These are phyloP conservation scores for Candida mesenterica DNA, from an alignment of 1,139 yeast genomes.

Conservation along the genomic window DNA sequence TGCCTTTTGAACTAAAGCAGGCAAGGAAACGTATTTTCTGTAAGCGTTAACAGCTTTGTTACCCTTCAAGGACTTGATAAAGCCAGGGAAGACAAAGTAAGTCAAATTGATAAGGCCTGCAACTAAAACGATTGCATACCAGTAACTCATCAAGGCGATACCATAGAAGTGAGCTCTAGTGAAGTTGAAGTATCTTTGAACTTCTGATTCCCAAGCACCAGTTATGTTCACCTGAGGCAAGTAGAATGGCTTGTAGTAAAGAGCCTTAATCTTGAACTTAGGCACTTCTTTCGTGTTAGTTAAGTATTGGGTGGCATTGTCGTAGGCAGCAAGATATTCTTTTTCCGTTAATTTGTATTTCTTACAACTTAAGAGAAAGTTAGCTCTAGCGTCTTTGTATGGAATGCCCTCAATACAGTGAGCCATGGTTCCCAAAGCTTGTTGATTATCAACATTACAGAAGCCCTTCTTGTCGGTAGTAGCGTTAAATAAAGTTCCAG, in stretches of 20 bases:
- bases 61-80: constrained; percentile 29
- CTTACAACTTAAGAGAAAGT: constrained; percentile 25
- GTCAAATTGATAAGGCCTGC: constrained; percentile 42
- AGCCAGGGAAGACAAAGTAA: constrained; percentile 34
- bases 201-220: constrained; percentile 38
- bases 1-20: constrained; percentile 43
- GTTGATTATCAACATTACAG: constrained; percentile 34
- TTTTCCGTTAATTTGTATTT: constrained; percentile 26
- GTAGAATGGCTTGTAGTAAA: constrained; percentile 32
- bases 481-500: constrained; percentile 12
- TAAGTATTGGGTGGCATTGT: constrained; percentile 37
- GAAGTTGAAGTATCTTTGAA: constrained; percentile 39
- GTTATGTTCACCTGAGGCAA: constrained; percentile 21
- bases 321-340: constrained; percentile 29
- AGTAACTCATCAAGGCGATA: constrained; percentile 48
- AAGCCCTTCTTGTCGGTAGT: constrained; percentile 24
- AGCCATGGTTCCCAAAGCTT: constrained; percentile 40
- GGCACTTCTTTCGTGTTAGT: constrained; percentile 25
- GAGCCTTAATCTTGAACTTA: constrained; percentile 23
- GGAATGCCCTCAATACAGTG: constrained; percentile 32
- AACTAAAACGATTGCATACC: constrained; percentile 40
- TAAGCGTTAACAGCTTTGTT: constrained; percentile 33
- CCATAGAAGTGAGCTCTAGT: constrained; percentile 50
- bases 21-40: constrained; percentile 46
- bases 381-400: constrained; percentile 22